Conservation (phyloP, 2,329 filamentous ascomycete genomes). For the Hypoxylon sp. region DNA sequence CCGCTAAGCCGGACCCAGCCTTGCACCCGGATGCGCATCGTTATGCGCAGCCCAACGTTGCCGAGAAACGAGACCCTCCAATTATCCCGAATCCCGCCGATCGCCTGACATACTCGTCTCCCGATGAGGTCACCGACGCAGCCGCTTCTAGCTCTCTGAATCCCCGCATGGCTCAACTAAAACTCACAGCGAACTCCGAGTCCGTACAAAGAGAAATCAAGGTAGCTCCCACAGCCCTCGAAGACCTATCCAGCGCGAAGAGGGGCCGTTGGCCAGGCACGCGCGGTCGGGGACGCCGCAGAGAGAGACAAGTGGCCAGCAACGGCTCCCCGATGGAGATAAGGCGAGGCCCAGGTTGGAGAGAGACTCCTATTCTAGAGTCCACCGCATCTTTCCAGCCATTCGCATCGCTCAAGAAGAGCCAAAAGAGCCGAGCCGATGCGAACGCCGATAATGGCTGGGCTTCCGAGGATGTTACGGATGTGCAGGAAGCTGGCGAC, state of each 20-base stretch:
- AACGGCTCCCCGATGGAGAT: conserved; percentile 40
- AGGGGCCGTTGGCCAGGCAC: conserved; percentile 48
- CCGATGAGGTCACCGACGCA: conserved; percentile 47
- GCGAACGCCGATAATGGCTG: conserved; percentile 78
- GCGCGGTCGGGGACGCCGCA: conserved; percentile 46
- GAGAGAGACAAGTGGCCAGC: conserved; percentile 35
- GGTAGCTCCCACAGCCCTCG: conserved; percentile 42
- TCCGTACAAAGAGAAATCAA: conserved; percentile 38
- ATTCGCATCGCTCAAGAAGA: conserved; percentile 71
- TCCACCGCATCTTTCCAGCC: conserved; percentile 75
- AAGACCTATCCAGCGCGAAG: conserved; percentile 24
- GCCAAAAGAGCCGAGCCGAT: conserved; percentile 60
- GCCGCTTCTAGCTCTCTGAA: conserved; percentile 28
- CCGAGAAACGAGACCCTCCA: conserved; percentile 54
- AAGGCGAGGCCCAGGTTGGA: conserved; percentile 67
- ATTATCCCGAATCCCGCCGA: conserved; percentile 47
- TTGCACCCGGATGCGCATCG: conserved; percentile 48
- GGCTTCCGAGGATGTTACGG: conserved; percentile 96
- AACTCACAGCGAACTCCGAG: conserved; percentile 39
- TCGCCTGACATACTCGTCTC: conserved; percentile 47
- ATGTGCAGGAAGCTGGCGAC: conserved; percentile 92
- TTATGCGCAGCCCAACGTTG: conserved; percentile 51
- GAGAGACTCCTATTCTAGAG: conserved; percentile 72
- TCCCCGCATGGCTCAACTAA: conserved; percentile 37
- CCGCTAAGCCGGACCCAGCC: conserved; percentile 58